phyloP scores from a whole-genome alignment of 257 asterid genomes.

The Primulina tabacum region DNA sequence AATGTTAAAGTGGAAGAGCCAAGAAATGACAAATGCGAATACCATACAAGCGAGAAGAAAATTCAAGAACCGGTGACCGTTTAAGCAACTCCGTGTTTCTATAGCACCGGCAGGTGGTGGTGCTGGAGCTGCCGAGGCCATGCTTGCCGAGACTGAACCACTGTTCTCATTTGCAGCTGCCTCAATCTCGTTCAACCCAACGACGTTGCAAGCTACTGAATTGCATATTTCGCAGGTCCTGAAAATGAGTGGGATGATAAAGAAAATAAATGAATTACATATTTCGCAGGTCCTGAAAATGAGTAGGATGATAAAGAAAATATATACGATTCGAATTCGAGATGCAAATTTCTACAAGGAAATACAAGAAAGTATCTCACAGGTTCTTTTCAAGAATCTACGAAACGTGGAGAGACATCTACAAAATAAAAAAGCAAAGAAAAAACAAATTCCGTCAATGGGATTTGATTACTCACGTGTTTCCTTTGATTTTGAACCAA shows the following conservation, averaged over 20 bases:
- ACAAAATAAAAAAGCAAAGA: not conserved
- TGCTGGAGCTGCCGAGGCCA: conserved; percentile 26
- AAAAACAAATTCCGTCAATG: not conserved
- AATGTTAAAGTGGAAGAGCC: conserved; percentile 88
- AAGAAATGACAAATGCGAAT: conserved; percentile 83
- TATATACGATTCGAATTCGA: conserved; percentile 15
- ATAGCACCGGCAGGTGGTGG: conserved; percentile 14
- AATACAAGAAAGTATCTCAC: not conserved
- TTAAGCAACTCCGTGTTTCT: conserved; percentile 51
- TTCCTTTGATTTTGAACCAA: conserved; percentile 95
- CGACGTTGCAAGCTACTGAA: conserved; percentile 69
- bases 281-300: conserved; percentile 81
- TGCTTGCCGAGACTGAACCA: conserved; percentile 21
- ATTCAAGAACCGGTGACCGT: conserved; percentile 70
- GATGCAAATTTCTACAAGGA: not conserved
- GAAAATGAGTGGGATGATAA: conserved; percentile 18
- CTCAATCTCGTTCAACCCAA: conserved; percentile 54
- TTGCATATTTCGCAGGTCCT: conserved; percentile 95
- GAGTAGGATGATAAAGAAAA: conserved; percentile 6
- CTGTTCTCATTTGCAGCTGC: conserved; percentile 33
- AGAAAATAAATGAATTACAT: conserved; percentile 66
- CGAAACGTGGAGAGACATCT: not conserved
- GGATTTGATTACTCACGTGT: conserved; percentile 52
- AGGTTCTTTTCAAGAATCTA: not conserved
- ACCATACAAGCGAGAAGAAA: conserved; percentile 86